Evolutionary conservation across 1,139 yeast species (phyloP), one percentile per base, ranked within the genome.

Genomic region (Kodamaea alishanica): DNA sequence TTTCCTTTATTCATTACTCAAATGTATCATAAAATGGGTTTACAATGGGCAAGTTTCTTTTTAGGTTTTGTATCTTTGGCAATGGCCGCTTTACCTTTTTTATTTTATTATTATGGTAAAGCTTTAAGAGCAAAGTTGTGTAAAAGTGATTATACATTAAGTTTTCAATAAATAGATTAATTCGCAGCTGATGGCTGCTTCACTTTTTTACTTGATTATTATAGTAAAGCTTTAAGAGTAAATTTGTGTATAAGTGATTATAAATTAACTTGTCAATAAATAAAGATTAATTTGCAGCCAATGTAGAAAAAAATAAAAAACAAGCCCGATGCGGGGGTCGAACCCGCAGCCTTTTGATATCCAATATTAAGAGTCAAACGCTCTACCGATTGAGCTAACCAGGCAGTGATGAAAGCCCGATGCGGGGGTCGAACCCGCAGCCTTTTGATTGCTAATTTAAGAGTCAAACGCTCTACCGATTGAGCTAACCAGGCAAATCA

Each of bases 1-100:
- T 89, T 90, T 76, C 97, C 97, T 28, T 68, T 90, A 43, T 90
- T 90, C 54, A 77, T 82, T n/a, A 78, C 84, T 26, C 90, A 83
- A 60, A 84, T 86, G 94, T 86, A 85, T 58, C 73, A 75, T 48
- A 74, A 71, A 33, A 65, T 86, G 49, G 94, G 94, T 3, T 69
- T 82, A 34, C 81, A 81, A 50, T 85, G 95, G 94, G 95, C 94
- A 12, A 77, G 85, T 48, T 84, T 86, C 77, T 64, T 88, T 43
- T 68, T 89, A 52, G 96, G 95, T 0, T 88, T 88, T 54, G 76
- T 89, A 49, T 78, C 94, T 8, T 73, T 87, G 44, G 94, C 84
- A 1, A 86, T 88, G 95, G 73, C 86, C 46, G 62, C 77, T n/a
- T 77, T 89, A 47, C 97, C 97, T 10, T 84, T 81, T 56, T 74